phyloP scores from a whole-genome alignment of 805 yeast species.

The Pichia thaimueangensis region DNA sequence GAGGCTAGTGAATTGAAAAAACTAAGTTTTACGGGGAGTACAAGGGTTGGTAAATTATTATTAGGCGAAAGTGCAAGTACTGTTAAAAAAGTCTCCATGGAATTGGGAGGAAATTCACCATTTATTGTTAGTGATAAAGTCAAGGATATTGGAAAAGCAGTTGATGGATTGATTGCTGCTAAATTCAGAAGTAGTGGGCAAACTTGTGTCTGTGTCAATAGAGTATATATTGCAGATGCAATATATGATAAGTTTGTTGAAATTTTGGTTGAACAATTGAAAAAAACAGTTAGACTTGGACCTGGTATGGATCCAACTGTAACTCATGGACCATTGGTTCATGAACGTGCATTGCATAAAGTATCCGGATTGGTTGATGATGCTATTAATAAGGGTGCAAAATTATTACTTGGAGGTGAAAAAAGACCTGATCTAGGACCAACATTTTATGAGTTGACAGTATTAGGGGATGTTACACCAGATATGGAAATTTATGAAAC shows the following conservation, averaged over 20 bases:
- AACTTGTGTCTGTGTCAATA: constrained; percentile 73
- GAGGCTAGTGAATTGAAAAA: constrained; percentile 50
- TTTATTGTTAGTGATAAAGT: constrained; percentile 70
- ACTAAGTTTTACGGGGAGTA: constrained; percentile 74
- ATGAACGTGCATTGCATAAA: constrained; percentile 49
- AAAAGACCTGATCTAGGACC: constrained; percentile 54
- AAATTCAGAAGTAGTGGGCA: constrained; percentile 75
- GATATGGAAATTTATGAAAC: constrained; percentile 52
- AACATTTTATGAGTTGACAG: constrained; percentile 59
- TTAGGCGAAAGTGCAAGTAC: constrained; percentile 54
- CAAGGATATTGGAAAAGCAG: constrained; percentile 50
- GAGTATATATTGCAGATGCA: constrained; percentile 55
- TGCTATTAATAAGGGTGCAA: constrained; percentile 58
- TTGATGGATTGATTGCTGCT: constrained; percentile 50
- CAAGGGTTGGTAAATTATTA: constrained; percentile 61
- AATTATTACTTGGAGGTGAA: constrained; percentile 52
- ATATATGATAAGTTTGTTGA: constrained; percentile 53
- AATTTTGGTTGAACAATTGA: constrained; percentile 38
- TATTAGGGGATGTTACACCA: constrained; percentile 47
- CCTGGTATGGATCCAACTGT: constrained; percentile 50
- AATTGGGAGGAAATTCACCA: constrained; percentile 80
- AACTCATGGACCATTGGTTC: constrained; percentile 73
- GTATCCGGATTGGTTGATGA: constrained; percentile 55
- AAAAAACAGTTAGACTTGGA: constrained; percentile 46
- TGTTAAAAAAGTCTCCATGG: constrained; percentile 64